Evolutionary conservation across 1,284 basidiomycete genomes (phyloP).

Genomic region (Ustilago hordei): DNA sequence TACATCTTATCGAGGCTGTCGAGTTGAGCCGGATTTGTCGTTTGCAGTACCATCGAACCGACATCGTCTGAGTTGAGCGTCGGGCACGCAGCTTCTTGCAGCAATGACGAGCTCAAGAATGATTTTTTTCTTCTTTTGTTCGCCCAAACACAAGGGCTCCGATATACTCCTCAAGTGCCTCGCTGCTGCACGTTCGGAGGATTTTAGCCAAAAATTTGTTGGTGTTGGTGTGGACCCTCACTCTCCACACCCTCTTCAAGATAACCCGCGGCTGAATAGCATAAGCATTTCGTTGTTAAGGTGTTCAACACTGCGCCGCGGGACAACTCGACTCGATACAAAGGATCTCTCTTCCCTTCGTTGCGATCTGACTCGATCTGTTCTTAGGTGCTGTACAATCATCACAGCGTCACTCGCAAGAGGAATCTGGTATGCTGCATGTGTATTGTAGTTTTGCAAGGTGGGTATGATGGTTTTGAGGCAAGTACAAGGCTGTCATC

Average conservation of each 20-base stretch:
- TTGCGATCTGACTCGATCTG: neutral
- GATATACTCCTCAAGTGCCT: neutral
- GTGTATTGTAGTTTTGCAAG: neutral
- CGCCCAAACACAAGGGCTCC: neutral
- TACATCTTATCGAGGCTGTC: neutral
- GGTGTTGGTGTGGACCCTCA: constrained; percentile 1
- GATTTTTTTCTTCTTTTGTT: neutral
- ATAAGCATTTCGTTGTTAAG: constrained; percentile 2
- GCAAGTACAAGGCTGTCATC: neutral
- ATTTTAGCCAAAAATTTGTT: neutral
- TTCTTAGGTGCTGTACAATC: neutral
- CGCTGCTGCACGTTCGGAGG: neutral
- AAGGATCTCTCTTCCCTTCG: neutral
- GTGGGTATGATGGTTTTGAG: neutral
- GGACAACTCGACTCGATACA: neutral
- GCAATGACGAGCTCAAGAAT: constrained; percentile 27
- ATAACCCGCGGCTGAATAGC: constrained; percentile 2
- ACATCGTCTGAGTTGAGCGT: neutral
- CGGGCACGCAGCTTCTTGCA: constrained; percentile 24
- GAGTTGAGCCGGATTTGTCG: constrained; percentile 1
- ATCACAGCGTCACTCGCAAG: neutral
- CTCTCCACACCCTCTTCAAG: constrained; percentile 5
- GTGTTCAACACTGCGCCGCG: neutral
- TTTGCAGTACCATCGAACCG: neutral
- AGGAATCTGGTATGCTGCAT: neutral